A percentile compares a stretch with the other conserved stretches of the same genome.
Conservation (phyloP, 2,329 filamentous ascomycete genomes). For the Verticillium dahliae region DNA sequence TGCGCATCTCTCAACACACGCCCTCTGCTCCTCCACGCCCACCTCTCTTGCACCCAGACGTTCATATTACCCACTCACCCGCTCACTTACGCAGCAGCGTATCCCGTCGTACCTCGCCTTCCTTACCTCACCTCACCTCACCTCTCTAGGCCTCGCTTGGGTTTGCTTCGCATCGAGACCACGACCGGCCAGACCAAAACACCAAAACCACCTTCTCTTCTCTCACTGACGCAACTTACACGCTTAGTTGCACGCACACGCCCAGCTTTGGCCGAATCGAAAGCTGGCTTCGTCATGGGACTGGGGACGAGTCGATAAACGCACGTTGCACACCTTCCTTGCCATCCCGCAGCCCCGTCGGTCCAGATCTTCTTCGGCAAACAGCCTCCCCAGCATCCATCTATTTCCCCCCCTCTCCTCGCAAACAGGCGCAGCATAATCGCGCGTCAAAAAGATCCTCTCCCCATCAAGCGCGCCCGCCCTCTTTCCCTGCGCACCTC, state of each 20-base stretch:
- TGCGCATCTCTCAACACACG: conserved; percentile 5
- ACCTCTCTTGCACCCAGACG: conserved; percentile 2
- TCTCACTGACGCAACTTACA: background rate
- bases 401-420: conserved; percentile 3
- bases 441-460: conserved; percentile 30
- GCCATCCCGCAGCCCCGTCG: background rate
- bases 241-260: background rate
- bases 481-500: background rate
- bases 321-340: background rate
- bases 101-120: background rate
- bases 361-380: background rate
- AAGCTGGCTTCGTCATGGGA: background rate
- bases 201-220: background rate
- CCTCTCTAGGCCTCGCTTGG: no score
- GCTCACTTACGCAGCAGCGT: background rate
- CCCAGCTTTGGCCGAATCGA: background rate
- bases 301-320: background rate
- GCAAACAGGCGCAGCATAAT: conserved; percentile 36
- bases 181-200: background rate
- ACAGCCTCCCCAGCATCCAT: background rate
- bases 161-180: background rate
- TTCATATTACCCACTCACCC: background rate
- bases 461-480: background rate
- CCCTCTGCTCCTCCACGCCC: conserved; percentile 6
- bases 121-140: background rate